Evolutionary conservation across 2,329 filamentous ascomycete species (phyloP), one percentile per base, ranked within the genome.

Genomic region (Colletotrichum aenigma): DNA sequence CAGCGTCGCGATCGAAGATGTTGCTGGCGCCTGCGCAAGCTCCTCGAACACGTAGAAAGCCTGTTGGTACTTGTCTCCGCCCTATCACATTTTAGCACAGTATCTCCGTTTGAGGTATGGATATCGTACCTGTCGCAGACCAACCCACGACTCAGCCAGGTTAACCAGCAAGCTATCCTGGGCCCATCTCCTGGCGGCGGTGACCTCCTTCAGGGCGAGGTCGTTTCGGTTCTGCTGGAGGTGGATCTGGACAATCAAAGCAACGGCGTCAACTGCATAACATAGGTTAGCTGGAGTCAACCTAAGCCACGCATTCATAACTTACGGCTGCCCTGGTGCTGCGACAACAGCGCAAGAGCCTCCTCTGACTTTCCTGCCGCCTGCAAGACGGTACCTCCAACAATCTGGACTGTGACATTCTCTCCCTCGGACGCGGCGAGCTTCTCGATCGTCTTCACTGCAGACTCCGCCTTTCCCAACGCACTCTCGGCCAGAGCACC

Each of bases 11-110:
- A 93, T 89, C 18, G 95, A 95, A 65, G 95, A 93, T 21, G 95
- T 96, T 36, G 94, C 93, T 4, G 96, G 94, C 32, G 95, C 93
- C 82, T 98, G 95, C 6, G 97, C 96, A 65, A 98, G 91, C 85
- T 99, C 97, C 86, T 98, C 96, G 82, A 95, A 98, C 76, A 98
- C 96, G 88, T 99, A 98, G 86, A 98, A 98, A 21, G 96, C 94
- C 82, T 97, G 95, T 82, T 98, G 97, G 86, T 98, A 98, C 84
- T 95, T 97, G 80, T 98, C 96, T 79, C 96, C 96, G 82, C 96
- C 96, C 94, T 98, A 76, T 30, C 70, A 8, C 38, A 36, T 52
- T 75, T 87, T 78, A 85, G 81, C 78, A 76, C 26, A 65, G 28
- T 43, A 70, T 55, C 30, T 48, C 28, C 34, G 13, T n/a, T 21